A percentile compares a stretch with the other conserved stretches of the same genome.
Conservation (phyloP, 2,329 filamentous ascomycete species). For the Botrytis elliptica region DNA sequence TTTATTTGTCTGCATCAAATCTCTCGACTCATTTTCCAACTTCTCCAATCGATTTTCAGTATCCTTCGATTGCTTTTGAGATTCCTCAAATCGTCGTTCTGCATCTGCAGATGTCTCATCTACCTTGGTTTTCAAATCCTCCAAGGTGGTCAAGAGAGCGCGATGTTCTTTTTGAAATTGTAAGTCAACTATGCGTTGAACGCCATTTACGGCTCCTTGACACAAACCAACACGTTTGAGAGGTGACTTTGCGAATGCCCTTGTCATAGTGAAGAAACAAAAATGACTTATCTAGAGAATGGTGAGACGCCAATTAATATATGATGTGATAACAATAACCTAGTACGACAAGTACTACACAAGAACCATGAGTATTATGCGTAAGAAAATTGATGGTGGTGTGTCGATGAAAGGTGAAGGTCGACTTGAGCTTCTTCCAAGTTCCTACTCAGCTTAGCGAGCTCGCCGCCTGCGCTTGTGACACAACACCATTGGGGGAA, state of each 20-base stretch:
- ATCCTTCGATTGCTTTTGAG: background rate
- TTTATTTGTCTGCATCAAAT: background rate
- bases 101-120: constrained; percentile 5
- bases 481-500: background rate
- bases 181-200: background rate
- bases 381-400: background rate
- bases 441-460: background rate
- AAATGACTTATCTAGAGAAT: background rate
- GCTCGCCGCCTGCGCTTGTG: background rate
- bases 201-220: background rate
- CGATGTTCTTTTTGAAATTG: constrained; percentile 12
- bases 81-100: background rate
- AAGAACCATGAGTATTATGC: background rate
- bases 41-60: constrained; percentile 4
- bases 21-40: background rate
- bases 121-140: background rate
- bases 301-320: background rate
- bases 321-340: background rate
- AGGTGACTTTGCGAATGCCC: background rate
- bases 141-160: background rate
- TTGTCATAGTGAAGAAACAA: background rate
- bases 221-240: constrained; percentile 7
- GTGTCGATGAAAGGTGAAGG: background rate
- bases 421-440: background rate
- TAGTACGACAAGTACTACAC: background rate